Conservation (phyloP, 2,329 filamentous ascomycete genomes). For the Pezicula radicicola region DNA sequence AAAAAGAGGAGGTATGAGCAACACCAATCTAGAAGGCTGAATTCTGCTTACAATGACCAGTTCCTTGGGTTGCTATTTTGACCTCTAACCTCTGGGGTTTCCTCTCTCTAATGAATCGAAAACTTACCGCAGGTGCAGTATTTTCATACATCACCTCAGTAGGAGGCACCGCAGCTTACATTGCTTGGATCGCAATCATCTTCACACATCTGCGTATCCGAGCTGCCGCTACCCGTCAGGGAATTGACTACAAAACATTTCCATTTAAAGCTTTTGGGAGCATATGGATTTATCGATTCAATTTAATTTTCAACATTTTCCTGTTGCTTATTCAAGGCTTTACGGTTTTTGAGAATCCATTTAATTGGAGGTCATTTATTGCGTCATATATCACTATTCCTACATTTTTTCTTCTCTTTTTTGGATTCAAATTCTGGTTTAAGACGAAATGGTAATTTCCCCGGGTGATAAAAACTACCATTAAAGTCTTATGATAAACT, state of each 20-base stretch:
- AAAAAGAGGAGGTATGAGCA: constrained; percentile 34
- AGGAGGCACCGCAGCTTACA: constrained; percentile 39
- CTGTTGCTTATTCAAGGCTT: constrained; percentile 20
- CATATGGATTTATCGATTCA: constrained; percentile 17
- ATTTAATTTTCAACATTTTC: constrained; percentile 18
- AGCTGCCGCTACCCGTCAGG: constrained; percentile 32
- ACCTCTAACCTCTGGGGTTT: constrained; percentile 46
- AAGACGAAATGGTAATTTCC: constrained; percentile 3
- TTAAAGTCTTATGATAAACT: neutral
- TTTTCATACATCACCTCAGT: constrained; percentile 41
- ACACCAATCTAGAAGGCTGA: too few relatives aligned
- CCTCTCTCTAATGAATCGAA: constrained; percentile 40
- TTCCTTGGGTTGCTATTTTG: constrained; percentile 45
- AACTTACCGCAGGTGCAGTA: constrained; percentile 36
- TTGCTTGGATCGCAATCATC: constrained; percentile 43
- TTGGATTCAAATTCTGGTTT: constrained; percentile 8
- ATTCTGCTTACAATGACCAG: constrained; percentile 1
- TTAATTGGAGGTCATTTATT: constrained; percentile 6
- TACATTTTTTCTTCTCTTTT: constrained; percentile 1
- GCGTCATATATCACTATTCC: constrained; percentile 8
- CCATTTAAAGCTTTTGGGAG: constrained; percentile 18
- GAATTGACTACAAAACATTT: constrained; percentile 31
- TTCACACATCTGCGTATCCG: constrained; percentile 45
- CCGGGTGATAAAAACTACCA: neutral
- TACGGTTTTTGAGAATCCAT: constrained; percentile 10